Conservation (phyloP, 345 rosid genomes). For the Crucihimalaya himalaica region DNA sequence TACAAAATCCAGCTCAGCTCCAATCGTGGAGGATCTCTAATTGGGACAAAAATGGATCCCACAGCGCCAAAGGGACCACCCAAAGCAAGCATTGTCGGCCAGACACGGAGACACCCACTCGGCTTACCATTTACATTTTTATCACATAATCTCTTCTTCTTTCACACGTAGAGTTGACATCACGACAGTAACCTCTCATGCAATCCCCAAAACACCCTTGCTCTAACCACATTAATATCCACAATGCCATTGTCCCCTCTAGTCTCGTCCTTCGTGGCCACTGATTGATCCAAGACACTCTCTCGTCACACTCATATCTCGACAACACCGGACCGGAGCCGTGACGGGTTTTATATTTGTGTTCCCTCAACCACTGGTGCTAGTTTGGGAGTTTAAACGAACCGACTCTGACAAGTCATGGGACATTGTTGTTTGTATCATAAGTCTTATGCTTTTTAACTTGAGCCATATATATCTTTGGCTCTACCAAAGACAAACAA, state of each 20-base stretch:
- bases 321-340: conserved; percentile 48
- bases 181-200: conserved; percentile 36
- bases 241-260: conserved; percentile 31
- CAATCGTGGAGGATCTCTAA: conserved; percentile 40
- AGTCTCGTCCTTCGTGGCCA: conserved; percentile 31
- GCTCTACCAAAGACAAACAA: conserved; percentile 6
- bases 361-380: conserved; percentile 43
- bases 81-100: conserved; percentile 57
- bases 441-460: conserved; percentile 29
- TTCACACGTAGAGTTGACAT: conserved; percentile 57
- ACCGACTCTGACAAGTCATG: conserved; percentile 41
- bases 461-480: conserved; percentile 31
- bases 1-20: conserved; percentile 42
- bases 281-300: conserved; percentile 53
- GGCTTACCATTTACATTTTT: conserved; percentile 57
- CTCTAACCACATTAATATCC: conserved; percentile 20
- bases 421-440: conserved; percentile 38
- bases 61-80: conserved; percentile 39
- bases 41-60: conserved; percentile 41
- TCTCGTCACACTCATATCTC: conserved; percentile 44
- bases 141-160: conserved; percentile 26
- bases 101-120: conserved; percentile 66
- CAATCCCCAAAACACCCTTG: conserved; percentile 29
- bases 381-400: conserved; percentile 33
- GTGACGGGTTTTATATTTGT: conserved; percentile 35